Percentiles rank a stretch among this genome's conserved stretches.
These are phyloP conservation scores for Salvia miltiorrhiza DNA, from an alignment of 257 asterid species.

Conservation along the genomic window DNA sequence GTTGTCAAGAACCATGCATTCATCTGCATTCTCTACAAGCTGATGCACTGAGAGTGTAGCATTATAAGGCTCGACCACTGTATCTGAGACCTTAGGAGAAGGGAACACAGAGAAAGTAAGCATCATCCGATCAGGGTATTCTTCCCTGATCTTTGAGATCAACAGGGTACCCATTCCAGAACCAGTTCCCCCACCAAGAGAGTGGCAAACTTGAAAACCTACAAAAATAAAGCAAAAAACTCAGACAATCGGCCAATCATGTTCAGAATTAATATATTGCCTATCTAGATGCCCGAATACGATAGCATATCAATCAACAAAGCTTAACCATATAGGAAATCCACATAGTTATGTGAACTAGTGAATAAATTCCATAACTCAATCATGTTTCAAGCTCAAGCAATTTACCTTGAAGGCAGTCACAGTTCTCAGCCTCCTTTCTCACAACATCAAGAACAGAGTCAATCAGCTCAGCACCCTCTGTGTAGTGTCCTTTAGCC, in stretches of 20 bases:
- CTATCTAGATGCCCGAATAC: background rate
- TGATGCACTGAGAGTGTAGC: conserved; percentile 88
- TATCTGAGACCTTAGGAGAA: conserved; percentile 81
- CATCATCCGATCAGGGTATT: conserved; percentile 87
- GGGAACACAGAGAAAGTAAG: conserved; percentile 83
- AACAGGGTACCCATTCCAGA: conserved; percentile 85
- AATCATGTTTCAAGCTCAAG: conserved; percentile 4
- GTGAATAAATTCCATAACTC: background rate
- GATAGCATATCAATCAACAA: background rate
- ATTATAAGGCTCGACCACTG: conserved; percentile 83
- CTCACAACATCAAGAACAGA: conserved; percentile 85
- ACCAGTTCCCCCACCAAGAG: conserved; percentile 91
- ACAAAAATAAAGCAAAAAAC: background rate
- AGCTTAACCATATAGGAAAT: background rate
- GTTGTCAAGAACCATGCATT: conserved; percentile 85
- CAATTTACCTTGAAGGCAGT: conserved; percentile 75
- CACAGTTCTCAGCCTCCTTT: conserved; percentile 83
- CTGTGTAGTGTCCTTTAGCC: conserved; percentile 87
- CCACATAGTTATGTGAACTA: background rate
- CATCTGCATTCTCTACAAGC: conserved; percentile 88
- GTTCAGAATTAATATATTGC: background rate
- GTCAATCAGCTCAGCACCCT: conserved; percentile 88
- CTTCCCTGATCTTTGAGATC: conserved; percentile 80
- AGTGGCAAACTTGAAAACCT: conserved; percentile 86
- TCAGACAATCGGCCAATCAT: background rate